Percentiles rank a stretch among this genome's conserved stretches.
These are phyloP conservation scores for Neurospora sublineolata DNA, from an alignment of 495 filamentous ascomycete species.

Conservation along the genomic window DNA sequence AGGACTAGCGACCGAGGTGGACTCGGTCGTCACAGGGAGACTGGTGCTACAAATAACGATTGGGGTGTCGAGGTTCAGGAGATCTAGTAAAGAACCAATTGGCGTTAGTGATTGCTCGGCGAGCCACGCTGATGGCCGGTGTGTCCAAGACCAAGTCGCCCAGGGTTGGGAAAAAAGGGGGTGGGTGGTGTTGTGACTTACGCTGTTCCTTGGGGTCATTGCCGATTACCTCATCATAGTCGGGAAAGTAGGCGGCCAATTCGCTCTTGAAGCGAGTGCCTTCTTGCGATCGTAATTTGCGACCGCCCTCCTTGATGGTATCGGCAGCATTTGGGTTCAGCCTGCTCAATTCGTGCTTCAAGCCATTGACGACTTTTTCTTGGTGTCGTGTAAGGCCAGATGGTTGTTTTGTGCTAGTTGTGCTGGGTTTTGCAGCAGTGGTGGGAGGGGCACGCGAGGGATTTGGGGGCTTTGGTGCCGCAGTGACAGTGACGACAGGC, in stretches of 20 bases:
- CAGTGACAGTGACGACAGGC: constrained; percentile 23
- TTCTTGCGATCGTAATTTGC: constrained; percentile 46
- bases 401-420: constrained; percentile 9
- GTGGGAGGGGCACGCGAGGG: constrained; percentile 9
- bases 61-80: constrained; percentile 48
- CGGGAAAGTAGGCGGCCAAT: constrained; percentile 73
- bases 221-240: constrained; percentile 83
- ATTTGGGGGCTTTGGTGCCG: constrained; percentile 15
- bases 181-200: constrained; percentile 31
- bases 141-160: background rate
- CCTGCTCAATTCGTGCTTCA: constrained; percentile 39
- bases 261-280: constrained; percentile 69
- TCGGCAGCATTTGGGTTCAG: constrained; percentile 33
- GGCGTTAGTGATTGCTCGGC: constrained; percentile 30
- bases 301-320: constrained; percentile 32
- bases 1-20: constrained; percentile 6
- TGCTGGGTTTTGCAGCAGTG: constrained; percentile 2
- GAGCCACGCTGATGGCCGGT: constrained; percentile 21
- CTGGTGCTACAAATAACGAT: constrained; percentile 43
- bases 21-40: constrained; percentile 14
- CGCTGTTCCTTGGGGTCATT: constrained; percentile 66
- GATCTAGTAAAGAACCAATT: constrained; percentile 28
- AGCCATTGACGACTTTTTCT: constrained; percentile 39
- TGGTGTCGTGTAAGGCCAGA: constrained; percentile 29
- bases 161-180: background rate